Base-by-base conservation (phyloP, 1,284 basidiomycete genomes). In the Malassezia brasiliensis region DNA sequence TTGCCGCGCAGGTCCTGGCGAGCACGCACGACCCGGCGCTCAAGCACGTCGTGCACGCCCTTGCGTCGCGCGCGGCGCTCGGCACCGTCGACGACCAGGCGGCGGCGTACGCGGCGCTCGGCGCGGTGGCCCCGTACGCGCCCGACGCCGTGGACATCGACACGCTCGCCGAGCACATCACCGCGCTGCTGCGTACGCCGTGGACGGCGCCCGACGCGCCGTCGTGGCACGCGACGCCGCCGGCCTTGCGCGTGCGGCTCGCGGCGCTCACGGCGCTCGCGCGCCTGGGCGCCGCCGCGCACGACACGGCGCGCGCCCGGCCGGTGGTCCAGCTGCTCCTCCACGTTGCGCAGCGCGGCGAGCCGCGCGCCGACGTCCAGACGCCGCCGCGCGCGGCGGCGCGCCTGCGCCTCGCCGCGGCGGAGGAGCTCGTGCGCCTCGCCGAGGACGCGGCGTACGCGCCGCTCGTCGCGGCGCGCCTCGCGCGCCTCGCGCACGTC, bases 401-500 rank as follows among this genome's bases (percentile, higher is more conserved):
- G 47, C 76, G 79, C 34, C 63, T 96, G 76, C 82, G 91, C 17
- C 76, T 94, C 28, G 83, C 87, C 65, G 88, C 90, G 0, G 85
- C 86, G 0, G 77, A 84, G 9, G 88, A 86, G 1, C 71, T 96
- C 46, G 76, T 96, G 40, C 89, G 90, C 72, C 78, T 99, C 9
- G 83, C 85, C 0, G 80, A 83, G 0, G 78, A 84, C 12, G 77
- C 81, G 17, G 71, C 68, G 0, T 91, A 83, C 70, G 80, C 83
- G n/a, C 77, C 78, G 30, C 79, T 80, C 48, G 60, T 74, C 5
- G 80, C 37, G 1, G 30, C 49, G 19, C 45, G 46, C 7, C 39
- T 57, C 90, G 15, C 77, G 77, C 14, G 81, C 58, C 69, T 96
- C 15, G 87, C 85, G 0, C 79, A 88, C 50, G 82, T 82, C 2